These are phyloP conservation scores for Talaromyces sp. DNA, from an alignment of 2,329 filamentous ascomycete species.

Conservation along the genomic window DNA sequence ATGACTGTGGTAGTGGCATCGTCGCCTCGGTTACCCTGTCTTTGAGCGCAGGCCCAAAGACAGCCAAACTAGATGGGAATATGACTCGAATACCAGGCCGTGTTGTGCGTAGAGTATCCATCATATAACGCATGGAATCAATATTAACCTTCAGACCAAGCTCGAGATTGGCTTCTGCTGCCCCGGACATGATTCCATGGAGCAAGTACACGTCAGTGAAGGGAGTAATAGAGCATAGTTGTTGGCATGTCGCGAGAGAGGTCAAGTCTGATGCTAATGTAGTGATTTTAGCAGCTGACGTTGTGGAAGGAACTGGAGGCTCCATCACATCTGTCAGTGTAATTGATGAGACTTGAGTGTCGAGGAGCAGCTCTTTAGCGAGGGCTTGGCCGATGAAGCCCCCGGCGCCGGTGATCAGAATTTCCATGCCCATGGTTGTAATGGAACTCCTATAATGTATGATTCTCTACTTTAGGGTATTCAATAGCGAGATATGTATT, in stretches of 20 bases:
- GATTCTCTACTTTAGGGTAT: too few relatives aligned
- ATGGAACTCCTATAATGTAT: too few relatives aligned
- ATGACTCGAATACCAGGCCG: conserved; percentile 4
- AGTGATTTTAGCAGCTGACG: background rate
- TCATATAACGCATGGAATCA: conserved; percentile 3
- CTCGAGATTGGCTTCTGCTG: conserved; percentile 2
- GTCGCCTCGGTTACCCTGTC: conserved; percentile 1
- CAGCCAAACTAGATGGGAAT: conserved; percentile 5
- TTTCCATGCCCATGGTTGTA: background rate
- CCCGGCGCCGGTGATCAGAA: conserved; percentile 4
- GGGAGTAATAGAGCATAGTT: background rate
- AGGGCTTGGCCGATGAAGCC: conserved; percentile 6
- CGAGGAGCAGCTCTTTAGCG: background rate
- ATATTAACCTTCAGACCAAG: conserved; percentile 2
- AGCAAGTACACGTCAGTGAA: conserved; percentile 5
- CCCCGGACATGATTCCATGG: conserved; percentile 5
- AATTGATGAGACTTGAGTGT: conserved; percentile 3
- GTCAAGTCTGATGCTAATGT: background rate
- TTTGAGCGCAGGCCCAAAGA: background rate
- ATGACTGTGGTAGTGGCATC: conserved; percentile 4
- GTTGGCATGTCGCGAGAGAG: background rate
- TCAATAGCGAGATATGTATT: background rate
- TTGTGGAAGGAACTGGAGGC: background rate
- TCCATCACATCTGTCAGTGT: conserved; percentile 1
- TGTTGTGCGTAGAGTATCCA: background rate